These are phyloP conservation scores for Hypoxylon intermedium DNA, from an alignment of 495 filamentous ascomycete species.

Conservation along the genomic window DNA sequence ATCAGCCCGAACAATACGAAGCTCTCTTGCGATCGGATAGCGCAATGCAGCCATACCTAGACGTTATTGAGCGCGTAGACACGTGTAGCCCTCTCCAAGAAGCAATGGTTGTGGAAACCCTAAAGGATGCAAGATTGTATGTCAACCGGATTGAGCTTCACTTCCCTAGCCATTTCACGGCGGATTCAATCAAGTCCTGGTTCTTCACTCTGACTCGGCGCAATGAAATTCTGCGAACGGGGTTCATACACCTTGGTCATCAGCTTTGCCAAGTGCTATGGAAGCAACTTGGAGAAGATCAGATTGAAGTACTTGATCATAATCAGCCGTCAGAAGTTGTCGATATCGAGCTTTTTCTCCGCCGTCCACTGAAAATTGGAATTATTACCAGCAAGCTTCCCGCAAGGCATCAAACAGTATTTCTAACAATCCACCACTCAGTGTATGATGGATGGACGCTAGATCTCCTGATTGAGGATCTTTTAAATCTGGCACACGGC, in stretches of 20 bases:
- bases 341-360: slow-evolving; percentile 50
- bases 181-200: slow-evolving; percentile 48
- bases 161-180: slow-evolving; percentile 45
- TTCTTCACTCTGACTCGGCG: slow-evolving; percentile 56
- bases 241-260: slow-evolving; percentile 63
- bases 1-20: not conserved
- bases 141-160: slow-evolving; percentile 76
- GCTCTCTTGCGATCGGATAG: slow-evolving; percentile 32
- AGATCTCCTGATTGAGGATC: slow-evolving; percentile 71
- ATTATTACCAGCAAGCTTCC: slow-evolving; percentile 37
- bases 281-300: slow-evolving; percentile 50
- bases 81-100: slow-evolving; percentile 73
- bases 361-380: slow-evolving; percentile 65
- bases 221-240: slow-evolving; percentile 74
- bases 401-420: slow-evolving; percentile 28
- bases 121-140: slow-evolving; percentile 62
- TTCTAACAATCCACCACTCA: slow-evolving; percentile 68
- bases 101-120: slow-evolving; percentile 79
- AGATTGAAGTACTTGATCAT: slow-evolving; percentile 51
- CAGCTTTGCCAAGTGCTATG: slow-evolving; percentile 70
- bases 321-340: slow-evolving; percentile 12
- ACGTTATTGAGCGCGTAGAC: slow-evolving; percentile 60
- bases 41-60: slow-evolving; percentile 12
- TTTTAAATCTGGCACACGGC: slow-evolving; percentile 53
- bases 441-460: slow-evolving; percentile 87